phyloP scores from a whole-genome alignment of 2,329 filamentous ascomycete species.

The Neodidymelliopsis sp. region DNA sequence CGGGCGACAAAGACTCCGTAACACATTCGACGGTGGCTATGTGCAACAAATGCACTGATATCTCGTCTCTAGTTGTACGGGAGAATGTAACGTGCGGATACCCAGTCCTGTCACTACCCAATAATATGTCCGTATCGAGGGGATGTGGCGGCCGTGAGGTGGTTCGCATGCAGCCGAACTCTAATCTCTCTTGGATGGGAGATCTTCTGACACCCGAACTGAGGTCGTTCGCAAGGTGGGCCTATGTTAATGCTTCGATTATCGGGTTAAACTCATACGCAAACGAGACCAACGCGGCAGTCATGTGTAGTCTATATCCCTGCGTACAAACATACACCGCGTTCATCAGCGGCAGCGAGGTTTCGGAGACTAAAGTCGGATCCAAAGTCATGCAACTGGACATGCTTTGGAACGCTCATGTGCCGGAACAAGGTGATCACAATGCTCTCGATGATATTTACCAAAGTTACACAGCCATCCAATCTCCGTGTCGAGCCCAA shows the following conservation, averaged over 20 bases:
- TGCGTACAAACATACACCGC: background rate
- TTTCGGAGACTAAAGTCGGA: background rate
- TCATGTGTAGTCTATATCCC: conserved; percentile 3
- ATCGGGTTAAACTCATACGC: background rate
- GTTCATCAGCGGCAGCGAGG: background rate
- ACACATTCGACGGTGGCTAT: conserved; percentile 2
- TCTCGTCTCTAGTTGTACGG: background rate
- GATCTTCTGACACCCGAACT: background rate
- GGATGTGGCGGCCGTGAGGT: background rate
- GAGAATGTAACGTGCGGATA: background rate
- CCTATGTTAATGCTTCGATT: conserved; percentile 1
- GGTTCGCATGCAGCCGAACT: background rate
- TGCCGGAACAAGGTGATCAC: no score
- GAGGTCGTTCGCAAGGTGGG: background rate
- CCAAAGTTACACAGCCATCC: background rate
- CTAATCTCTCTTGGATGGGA: background rate
- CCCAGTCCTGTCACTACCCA: background rate
- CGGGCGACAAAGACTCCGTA: background rate
- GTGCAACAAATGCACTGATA: background rate
- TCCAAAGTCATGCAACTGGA: background rate
- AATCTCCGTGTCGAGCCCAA: background rate
- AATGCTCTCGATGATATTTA: no score
- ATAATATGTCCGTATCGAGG: background rate
- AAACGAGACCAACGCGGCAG: background rate
- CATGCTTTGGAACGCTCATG: background rate